These are phyloP conservation scores for Leishmania major DNA, from an alignment of 208 protist genomes.

Conservation along the genomic window DNA sequence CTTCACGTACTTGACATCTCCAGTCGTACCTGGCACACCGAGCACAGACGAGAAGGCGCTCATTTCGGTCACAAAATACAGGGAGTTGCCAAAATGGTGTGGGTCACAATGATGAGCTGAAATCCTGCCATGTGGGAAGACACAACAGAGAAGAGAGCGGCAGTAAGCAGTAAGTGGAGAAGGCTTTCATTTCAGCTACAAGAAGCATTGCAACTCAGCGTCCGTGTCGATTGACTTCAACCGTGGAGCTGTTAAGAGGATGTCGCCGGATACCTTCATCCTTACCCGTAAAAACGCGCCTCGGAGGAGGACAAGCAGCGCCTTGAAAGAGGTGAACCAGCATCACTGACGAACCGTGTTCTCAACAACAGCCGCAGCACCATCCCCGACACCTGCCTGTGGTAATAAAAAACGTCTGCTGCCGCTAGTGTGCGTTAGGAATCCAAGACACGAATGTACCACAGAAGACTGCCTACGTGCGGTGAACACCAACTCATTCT, in stretches of 20 bases:
- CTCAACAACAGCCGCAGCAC: not conserved
- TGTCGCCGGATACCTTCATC: not conserved
- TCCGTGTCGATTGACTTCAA: not conserved
- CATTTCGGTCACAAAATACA: not conserved
- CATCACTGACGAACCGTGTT: no score
- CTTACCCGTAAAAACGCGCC: not conserved
- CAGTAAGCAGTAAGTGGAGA: not conserved
- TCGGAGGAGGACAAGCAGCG: not conserved
- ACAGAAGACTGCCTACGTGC: not conserved
- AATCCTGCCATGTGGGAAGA: no score
- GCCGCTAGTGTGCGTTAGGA: not conserved
- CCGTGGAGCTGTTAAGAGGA: not conserved
- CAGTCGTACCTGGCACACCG: constrained; percentile 36
- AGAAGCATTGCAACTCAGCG: no score
- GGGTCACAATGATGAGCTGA: not conserved
- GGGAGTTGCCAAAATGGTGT: not conserved
- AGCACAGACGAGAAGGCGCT: constrained; percentile 45
- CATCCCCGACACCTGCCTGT: not conserved
- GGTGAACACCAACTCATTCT: not conserved
- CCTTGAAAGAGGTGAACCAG: not conserved
- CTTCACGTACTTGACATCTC: constrained; percentile 73
- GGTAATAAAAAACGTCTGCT: not conserved
- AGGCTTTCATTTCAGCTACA: not conserved
- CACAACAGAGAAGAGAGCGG: not conserved
- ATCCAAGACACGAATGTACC: not conserved